Conservation (phyloP, 495 filamentous ascomycete genomes). For the Trichocladium antarcticum region DNA sequence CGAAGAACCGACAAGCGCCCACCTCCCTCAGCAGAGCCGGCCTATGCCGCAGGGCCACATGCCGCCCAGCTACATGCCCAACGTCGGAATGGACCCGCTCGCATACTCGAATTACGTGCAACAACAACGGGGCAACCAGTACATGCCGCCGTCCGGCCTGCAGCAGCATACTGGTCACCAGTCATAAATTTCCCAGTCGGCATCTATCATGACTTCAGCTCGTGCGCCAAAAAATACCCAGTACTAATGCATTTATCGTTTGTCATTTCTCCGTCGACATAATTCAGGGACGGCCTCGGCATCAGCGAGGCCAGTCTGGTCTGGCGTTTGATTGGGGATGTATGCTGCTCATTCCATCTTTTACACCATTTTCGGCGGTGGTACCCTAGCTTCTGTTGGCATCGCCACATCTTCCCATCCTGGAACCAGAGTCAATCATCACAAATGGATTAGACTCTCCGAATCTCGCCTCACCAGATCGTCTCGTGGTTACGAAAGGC, state of each 20-base stretch:
- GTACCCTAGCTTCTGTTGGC: conserved; percentile 10
- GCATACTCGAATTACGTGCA: conserved; percentile 53
- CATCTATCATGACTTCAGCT: conserved; percentile 24
- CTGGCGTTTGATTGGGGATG: conserved; percentile 22
- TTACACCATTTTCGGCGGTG: conserved; percentile 14
- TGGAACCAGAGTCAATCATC: not conserved
- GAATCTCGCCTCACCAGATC: not conserved
- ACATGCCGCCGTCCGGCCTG: conserved; percentile 46
- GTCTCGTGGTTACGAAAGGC: not conserved
- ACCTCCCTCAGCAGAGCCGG: conserved; percentile 44
- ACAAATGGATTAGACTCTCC: not conserved
- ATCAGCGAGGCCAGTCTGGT: conserved; percentile 19
- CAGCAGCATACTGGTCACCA: conserved; percentile 46
- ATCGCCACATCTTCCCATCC: conserved; percentile 4
- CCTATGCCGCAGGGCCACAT: conserved; percentile 44
- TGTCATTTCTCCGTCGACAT: conserved; percentile 27
- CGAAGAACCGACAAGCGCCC: conserved; percentile 48
- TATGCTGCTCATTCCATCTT: conserved; percentile 24
- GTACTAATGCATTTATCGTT: conserved; percentile 41
- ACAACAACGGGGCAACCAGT: conserved; percentile 39
- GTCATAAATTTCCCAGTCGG: conserved; percentile 26
- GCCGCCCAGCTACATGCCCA: conserved; percentile 39
- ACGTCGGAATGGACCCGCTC: conserved; percentile 46
- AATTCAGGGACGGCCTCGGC: conserved; percentile 12
- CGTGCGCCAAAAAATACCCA: conserved; percentile 37